Base-by-base conservation (phyloP, 345 rosid genomes). In the Conringia planisiliqua region DNA sequence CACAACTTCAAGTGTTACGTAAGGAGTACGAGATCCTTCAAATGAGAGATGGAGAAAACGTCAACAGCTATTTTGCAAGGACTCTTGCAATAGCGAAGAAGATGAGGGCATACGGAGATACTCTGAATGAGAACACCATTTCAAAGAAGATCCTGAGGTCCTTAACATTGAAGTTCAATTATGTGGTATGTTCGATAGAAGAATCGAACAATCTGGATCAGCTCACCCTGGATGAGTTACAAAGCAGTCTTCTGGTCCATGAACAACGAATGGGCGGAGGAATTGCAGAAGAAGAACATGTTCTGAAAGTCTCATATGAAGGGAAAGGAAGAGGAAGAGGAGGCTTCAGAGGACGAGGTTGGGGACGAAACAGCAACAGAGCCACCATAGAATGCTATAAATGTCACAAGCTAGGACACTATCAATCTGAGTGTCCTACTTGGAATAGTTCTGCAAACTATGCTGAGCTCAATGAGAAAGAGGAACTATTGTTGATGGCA, bases 321-420 rank as follows among this genome's bases (percentile, higher is more conserved):
- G 10, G 16, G 0, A 38, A 17, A 13, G 65, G 65, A 3, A 1
- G 50, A 40, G 67, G 67, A 3, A 7, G 51, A 62, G 12, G 51
- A 12, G 2, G 2, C 6, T 18, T 0, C 1, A 10, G 65, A 35
- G 67, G 39, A 0, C 0, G 51, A 40, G 12, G 64, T 2, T 10
- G 67, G 0, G 20, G 48, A 0, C 1, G 69, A 2, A n/a, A 16
- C 0, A 40, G n/a, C 13, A 63, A n/a, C 2, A 4, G n/a, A 43
- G 36, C 55, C 0, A 44, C 55, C 8, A 5, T 63, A 0, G 26
- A 63, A n/a, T 63, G 54, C 5, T 63, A n/a, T 10, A 44, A 16
- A 10, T 63, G 68, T 63, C 52, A 44, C 36, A 44, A 29, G 14
- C n/a, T n/a, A n/a, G n/a, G n/a, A n/a, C n/a, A n/a, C n/a, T n/a